Conservation (phyloP, 805 yeast genomes). For the Cyberlindnera japonica region DNA sequence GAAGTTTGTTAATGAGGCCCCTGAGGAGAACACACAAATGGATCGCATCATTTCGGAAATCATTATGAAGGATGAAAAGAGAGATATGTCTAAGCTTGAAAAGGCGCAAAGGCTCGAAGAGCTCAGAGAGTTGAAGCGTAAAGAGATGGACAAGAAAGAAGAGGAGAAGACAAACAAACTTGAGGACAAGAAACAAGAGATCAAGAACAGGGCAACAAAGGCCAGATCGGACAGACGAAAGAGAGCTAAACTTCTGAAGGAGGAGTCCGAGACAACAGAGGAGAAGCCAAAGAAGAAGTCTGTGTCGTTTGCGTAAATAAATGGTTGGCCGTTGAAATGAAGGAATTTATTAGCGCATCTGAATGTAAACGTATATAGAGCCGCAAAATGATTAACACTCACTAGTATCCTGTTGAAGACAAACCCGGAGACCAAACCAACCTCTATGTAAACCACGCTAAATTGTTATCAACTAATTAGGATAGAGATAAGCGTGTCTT, state of each 20-base stretch:
- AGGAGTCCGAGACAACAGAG: conserved; percentile 21
- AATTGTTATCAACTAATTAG: no score
- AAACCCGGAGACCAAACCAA: no score
- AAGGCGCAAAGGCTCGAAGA: conserved; percentile 87
- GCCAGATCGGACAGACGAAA: conserved; percentile 73
- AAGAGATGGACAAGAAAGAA: conserved; percentile 85
- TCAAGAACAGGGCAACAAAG: conserved; percentile 65
- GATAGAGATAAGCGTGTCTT: no score
- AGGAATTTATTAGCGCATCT: no score
- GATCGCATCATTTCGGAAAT: conserved; percentile 73
- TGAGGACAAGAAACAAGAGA: conserved; percentile 73
- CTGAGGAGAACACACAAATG: conserved; percentile 49
- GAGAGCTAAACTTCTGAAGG: conserved; percentile 30
- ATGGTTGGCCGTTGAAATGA: no score
- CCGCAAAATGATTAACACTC: no score
- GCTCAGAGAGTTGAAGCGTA: conserved; percentile 77
- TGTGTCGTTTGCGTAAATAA: conserved; percentile 46
- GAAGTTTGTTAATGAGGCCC: conserved; percentile 65
- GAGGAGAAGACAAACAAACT: conserved; percentile 61
- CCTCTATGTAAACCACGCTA: no score
- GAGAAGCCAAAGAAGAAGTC: conserved; percentile 33
- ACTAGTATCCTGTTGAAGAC: no score
- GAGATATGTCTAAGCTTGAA: conserved; percentile 85
- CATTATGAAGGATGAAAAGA: conserved; percentile 74
- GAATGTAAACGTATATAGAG: no score